Evolutionary conservation across 331 rosid species (phyloP).

Genomic region (Acacia concinna): DNA sequence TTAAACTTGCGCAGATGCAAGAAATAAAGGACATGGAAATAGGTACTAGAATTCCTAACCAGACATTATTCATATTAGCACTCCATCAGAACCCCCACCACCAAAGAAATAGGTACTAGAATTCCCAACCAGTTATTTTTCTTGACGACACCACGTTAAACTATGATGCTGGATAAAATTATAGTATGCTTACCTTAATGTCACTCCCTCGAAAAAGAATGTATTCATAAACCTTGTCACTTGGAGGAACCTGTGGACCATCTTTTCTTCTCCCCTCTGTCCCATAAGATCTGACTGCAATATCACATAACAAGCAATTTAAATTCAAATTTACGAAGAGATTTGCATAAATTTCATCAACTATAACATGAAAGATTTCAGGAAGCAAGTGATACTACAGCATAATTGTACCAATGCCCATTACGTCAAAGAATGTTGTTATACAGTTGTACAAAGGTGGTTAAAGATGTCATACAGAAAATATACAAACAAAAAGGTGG

Average conservation of each 20-base stretch:
- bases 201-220: slow-evolving; percentile 71
- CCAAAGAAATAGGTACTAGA: not conserved
- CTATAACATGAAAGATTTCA: not conserved
- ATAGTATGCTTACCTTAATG: slow-evolving; percentile 50
- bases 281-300: slow-evolving; percentile 72
- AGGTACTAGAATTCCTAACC: too few species aligned
- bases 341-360: not conserved
- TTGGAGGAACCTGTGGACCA: slow-evolving; percentile 68
- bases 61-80: not conserved
- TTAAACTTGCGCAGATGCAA: not conserved
- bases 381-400: not conserved
- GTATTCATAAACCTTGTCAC: slow-evolving; percentile 63
- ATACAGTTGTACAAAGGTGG: not conserved
- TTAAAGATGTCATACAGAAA: not conserved
- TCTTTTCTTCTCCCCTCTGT: slow-evolving; percentile 73
- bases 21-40: not conserved
- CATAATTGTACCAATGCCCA: not conserved
- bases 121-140: slow-evolving; percentile 5
- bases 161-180: not conserved
- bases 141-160: not conserved
- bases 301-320: slow-evolving; percentile 18
- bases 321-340: slow-evolving; percentile 9
- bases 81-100: not conserved
- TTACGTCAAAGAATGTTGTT: not conserved
- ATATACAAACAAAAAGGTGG: not conserved